Conservation (phyloP, 257 asterid genomes). For the Solanum okadae region DNA sequence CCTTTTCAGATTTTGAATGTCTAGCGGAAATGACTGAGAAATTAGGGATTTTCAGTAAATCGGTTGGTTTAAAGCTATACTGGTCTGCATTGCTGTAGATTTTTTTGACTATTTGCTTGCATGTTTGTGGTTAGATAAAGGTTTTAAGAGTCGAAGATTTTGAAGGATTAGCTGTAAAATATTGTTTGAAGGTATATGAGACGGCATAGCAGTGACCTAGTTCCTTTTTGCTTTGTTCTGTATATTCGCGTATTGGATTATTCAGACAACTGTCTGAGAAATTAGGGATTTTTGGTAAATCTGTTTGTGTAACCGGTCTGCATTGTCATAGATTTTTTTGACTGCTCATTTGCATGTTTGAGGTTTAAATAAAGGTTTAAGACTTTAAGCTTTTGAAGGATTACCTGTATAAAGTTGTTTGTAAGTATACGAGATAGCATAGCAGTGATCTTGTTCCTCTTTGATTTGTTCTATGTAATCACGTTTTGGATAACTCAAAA, state of each 20-base stretch:
- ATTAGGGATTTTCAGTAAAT: background rate
- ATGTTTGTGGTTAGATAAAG: background rate
- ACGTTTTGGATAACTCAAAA: background rate
- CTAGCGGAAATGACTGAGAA: background rate
- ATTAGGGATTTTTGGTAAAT: background rate
- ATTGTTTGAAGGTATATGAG: background rate
- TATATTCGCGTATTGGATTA: background rate
- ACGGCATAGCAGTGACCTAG: background rate
- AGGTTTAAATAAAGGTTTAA: background rate
- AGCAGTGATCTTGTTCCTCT: background rate
- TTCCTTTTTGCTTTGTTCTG: background rate
- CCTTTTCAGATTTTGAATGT: background rate
- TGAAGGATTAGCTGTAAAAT: background rate
- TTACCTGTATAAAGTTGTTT: background rate
- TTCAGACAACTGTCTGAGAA: background rate
- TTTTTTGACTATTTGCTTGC: background rate
- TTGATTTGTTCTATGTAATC: background rate
- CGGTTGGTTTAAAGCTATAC: background rate
- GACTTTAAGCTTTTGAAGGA: background rate
- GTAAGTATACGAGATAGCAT: background rate
- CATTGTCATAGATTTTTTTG: background rate
- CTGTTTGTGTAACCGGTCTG: background rate
- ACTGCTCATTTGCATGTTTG: background rate
- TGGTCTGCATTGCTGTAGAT: background rate
- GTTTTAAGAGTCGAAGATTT: background rate